Conservation (phyloP, 1,284 basidiomycete genomes). For the Tremellales sp. region DNA sequence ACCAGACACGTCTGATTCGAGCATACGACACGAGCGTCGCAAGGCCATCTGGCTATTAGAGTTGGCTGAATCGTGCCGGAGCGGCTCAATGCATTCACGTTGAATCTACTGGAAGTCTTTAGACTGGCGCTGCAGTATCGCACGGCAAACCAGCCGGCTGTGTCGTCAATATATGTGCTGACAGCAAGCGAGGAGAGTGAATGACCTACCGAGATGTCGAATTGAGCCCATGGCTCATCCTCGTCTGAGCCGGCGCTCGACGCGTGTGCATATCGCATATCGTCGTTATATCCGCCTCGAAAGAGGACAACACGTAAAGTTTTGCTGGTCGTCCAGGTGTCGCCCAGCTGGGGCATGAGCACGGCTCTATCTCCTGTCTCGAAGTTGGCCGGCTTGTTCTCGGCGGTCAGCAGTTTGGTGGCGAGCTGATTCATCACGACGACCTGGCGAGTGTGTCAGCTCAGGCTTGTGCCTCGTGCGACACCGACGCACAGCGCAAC, state of each 20-base stretch:
- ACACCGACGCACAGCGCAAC: slow-evolving; percentile 34
- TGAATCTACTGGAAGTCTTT: background rate
- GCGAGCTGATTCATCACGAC: slow-evolving; percentile 45
- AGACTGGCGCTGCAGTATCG: too few relatives aligned
- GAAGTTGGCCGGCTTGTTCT: slow-evolving; percentile 44
- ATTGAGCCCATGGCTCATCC: slow-evolving; percentile 33
- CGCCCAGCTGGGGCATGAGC: slow-evolving; percentile 46
- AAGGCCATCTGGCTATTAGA: slow-evolving; percentile 44
- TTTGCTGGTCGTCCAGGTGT: slow-evolving; percentile 42
- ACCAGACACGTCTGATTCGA: slow-evolving; percentile 78
- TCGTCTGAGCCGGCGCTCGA: slow-evolving; percentile 16
- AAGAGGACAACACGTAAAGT: slow-evolving; percentile 42
- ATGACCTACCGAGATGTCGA: slow-evolving; percentile 39
- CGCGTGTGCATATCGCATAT: slow-evolving; percentile 40
- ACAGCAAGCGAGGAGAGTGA: background rate
- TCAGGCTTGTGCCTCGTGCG: background rate
- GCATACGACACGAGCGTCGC: slow-evolving; percentile 75
- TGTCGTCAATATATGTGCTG: background rate
- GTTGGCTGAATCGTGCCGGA: background rate
- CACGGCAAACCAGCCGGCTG: slow-evolving; percentile 34
- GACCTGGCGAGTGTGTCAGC: slow-evolving; percentile 25
- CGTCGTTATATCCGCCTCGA: slow-evolving; percentile 31
- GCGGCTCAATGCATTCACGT: background rate
- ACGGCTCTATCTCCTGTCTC: slow-evolving; percentile 46
- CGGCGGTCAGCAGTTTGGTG: slow-evolving; percentile 43